phyloP scores from a whole-genome alignment of 106 monocot genomes.

The Allium fistulosum region DNA sequence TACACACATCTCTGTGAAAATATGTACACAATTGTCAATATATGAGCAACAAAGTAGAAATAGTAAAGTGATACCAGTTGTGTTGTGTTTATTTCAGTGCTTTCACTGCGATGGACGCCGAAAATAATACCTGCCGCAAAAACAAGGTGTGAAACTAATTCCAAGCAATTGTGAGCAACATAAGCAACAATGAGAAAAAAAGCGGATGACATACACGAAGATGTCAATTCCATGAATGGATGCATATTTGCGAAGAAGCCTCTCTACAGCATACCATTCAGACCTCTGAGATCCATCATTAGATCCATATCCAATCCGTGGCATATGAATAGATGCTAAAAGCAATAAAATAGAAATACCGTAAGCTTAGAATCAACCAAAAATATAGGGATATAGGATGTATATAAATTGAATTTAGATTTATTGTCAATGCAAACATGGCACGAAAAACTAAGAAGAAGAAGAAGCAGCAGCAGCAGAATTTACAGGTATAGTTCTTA shows the following conservation, averaged over 20 bases:
- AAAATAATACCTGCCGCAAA: conserved; percentile 4
- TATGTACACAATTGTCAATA: too few relatives aligned
- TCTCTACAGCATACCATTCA: conserved; percentile 86
- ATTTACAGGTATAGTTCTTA: too few relatives aligned
- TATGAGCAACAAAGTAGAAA: too few relatives aligned
- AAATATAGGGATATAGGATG: too few relatives aligned
- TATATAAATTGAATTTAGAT: too few relatives aligned
- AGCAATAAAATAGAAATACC: background rate
- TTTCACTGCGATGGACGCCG: background rate
- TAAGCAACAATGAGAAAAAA: background rate
- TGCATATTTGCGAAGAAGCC: conserved; percentile 83
- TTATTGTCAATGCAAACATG: too few relatives aligned
- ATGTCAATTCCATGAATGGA: conserved; percentile 60
- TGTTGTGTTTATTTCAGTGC: background rate
- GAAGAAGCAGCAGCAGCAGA: too few relatives aligned
- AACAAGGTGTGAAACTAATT: background rate
- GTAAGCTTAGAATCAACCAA: too few relatives aligned
- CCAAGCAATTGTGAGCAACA: conserved; percentile 2
- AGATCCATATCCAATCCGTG: conserved; percentile 73
- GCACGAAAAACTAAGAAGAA: too few relatives aligned
- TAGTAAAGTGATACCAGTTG: too few relatives aligned
- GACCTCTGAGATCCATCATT: conserved; percentile 65
- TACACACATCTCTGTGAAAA: too few relatives aligned
- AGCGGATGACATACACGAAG: conserved; percentile 51
- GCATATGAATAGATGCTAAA: conserved; percentile 87